These are phyloP conservation scores for Tripterygium wilfordii DNA, from an alignment of 177 flowering plant species.

Conservation along the genomic window DNA sequence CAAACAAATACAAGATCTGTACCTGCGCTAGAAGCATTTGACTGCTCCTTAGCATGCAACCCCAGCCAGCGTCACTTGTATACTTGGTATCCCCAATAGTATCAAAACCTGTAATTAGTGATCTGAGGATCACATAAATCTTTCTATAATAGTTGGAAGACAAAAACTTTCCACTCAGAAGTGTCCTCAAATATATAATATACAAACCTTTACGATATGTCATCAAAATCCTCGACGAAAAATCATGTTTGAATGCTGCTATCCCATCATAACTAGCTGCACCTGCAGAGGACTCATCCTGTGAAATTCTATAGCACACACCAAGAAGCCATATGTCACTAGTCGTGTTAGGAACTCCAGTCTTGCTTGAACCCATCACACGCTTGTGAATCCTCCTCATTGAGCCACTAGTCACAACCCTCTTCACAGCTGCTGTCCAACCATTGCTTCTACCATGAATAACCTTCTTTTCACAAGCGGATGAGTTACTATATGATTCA, in stretches of 20 bases:
- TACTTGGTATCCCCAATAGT: conserved; percentile 73
- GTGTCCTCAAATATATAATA: no score
- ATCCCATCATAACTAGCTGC: conserved; percentile 30
- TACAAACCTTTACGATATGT: conserved; percentile 88
- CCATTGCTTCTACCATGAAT: conserved; percentile 33
- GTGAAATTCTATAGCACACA: conserved; percentile 52
- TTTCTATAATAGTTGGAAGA: no score
- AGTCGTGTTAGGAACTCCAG: conserved; percentile 44
- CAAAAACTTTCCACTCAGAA: no score
- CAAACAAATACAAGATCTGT: not conserved
- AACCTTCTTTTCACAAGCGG: conserved; percentile 28
- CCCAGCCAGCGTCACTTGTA: conserved; percentile 85
- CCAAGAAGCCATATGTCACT: conserved; percentile 95
- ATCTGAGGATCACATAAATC: no score
- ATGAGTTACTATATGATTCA: conserved; percentile 33
- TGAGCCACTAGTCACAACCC: conserved; percentile 52
- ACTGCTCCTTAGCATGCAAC: conserved; percentile 97
- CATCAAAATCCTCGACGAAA: conserved; percentile 74
- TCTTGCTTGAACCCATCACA: conserved; percentile 49
- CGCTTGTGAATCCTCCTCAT: conserved; percentile 85
- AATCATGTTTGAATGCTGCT: conserved; percentile 65
- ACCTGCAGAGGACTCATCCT: conserved; percentile 36
- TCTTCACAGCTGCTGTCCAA: conserved; percentile 69
- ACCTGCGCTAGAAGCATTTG: conserved; percentile 99
- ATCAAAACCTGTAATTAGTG: conserved; percentile 70